Base-by-base conservation (phyloP, 306 rosid species). In the Castanospermum australe region DNA sequence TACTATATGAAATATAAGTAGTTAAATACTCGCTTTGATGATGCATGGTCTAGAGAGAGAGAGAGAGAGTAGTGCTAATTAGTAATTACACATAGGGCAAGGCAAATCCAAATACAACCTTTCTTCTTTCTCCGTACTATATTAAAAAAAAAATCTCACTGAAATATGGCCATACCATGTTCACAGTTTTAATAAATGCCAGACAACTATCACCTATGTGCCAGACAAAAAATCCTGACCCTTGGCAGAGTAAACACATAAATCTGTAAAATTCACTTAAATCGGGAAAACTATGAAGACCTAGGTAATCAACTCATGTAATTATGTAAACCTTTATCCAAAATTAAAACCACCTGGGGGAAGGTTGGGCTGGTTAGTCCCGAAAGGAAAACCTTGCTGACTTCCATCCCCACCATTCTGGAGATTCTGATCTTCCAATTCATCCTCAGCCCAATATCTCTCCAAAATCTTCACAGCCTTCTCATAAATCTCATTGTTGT, bases 381-480 rank as follows among this genome's bases (percentile, higher is more conserved):
- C 89, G 13, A 90, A 90, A 56, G 72, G 56, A 71, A 82, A 82
- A 38, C 83, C 84, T 5, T 70, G 84, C 60, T 87, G 94, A 63
- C 63, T 79, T 32, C 47, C 86, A 39, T 80, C 83, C 21, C 86
- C 89, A 28, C 84, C 84, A 73, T 81, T 81, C 72, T 78, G 86
- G 41, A 55, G 42, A 76, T 24, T 81, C 70, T 75, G 86, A n/a
- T 60, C 80, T 67, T 88, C 94, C 5, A 88, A 88, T 6, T 88
- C 94, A 73, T 90, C 94, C 81, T 88, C 95, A 0, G 84, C 69
- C 95, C 92, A 90, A 41, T 90, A 90, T 79, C 87, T 86, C 89
- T 88, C 95, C 88, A 90, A 77, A 77, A 90, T 83, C 88, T 87
- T 90, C 62, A 90, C 91, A 20, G 92, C 89, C 82, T 85, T 90